These are phyloP conservation scores for Uronychia setigera DNA, from an alignment of 73 alveolate species.

Conservation along the genomic window DNA sequence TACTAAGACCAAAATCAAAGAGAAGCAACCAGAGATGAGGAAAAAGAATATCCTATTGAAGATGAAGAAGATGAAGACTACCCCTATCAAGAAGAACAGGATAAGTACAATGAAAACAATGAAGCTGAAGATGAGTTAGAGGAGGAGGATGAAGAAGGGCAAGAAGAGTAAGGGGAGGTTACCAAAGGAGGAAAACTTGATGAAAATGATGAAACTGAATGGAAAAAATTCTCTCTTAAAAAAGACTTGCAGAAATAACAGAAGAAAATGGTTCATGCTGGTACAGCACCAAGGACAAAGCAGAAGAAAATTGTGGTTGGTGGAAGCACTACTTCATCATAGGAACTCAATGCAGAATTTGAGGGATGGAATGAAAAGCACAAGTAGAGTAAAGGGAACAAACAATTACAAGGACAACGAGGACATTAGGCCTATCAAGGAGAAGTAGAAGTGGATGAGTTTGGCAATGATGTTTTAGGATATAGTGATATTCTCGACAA, in stretches of 20 bases:
- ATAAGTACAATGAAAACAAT: too few relatives aligned
- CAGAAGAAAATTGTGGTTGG: too few relatives aligned
- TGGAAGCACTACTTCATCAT: too few relatives aligned
- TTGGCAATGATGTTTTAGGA: background rate
- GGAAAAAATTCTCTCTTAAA: background rate
- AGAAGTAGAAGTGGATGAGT: background rate
- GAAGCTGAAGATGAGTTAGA: too few relatives aligned
- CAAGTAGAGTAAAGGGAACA: background rate
- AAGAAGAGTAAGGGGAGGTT: background rate
- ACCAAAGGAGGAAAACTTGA: background rate
- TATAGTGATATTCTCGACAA: background rate
- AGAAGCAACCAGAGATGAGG: background rate
- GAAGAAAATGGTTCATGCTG: background rate
- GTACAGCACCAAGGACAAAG: background rate
- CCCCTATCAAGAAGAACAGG: too few relatives aligned
- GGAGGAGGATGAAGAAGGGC: too few relatives aligned
- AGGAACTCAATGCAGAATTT: too few relatives aligned
- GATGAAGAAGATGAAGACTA: background rate
- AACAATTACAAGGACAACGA: background rate
- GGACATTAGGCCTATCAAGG: background rate
- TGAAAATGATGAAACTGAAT: background rate
- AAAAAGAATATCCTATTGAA: background rate
- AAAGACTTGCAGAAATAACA: background rate
- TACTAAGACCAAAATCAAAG: too few relatives aligned
- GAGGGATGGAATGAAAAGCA: too few relatives aligned